Evolutionary conservation across 2,329 filamentous ascomycete genomes (phyloP).

Genomic region (Talaromyces sp.): DNA sequence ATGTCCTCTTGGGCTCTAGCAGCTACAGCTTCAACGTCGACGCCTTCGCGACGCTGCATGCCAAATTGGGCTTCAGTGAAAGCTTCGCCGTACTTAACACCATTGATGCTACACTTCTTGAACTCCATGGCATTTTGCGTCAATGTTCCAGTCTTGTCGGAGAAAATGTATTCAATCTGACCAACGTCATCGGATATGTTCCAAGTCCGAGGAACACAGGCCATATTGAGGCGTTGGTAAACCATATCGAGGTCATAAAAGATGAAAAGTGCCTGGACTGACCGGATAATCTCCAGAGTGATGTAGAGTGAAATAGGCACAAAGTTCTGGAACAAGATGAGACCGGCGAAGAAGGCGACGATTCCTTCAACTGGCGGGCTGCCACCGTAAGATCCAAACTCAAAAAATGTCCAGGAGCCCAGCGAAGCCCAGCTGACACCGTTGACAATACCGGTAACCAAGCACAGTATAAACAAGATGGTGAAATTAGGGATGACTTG

Average conservation of each 20-base stretch:
- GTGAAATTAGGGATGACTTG: conserved; percentile 96
- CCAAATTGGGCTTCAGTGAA: conserved; percentile 96
- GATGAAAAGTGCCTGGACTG: conserved; percentile 92
- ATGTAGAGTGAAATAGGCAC: conserved; percentile 98
- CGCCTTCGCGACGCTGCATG: conserved; percentile 86
- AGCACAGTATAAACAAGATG: conserved; percentile 83
- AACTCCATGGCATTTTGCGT: conserved; percentile 98
- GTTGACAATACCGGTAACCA: conserved; percentile 79
- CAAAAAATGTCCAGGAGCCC: conserved; percentile 76
- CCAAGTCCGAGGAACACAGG: conserved; percentile 96
- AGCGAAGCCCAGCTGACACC: conserved; percentile 75
- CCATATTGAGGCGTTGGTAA: conserved; percentile 88
- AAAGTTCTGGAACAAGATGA: conserved; percentile 98
- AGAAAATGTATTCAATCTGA: conserved; percentile 99
- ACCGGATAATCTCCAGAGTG: conserved; percentile 90
- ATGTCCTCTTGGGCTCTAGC: conserved; percentile 73
- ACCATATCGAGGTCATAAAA: conserved; percentile 97
- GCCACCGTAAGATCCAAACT: conserved; percentile 77
- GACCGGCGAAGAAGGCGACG: conserved; percentile 92
- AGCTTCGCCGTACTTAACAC: conserved; percentile 92
- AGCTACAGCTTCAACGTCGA: conserved; percentile 79
- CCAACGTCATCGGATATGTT: conserved; percentile 98
- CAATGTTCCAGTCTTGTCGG: conserved; percentile 85
- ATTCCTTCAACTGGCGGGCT: conserved; percentile 77
- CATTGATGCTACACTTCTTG: conserved; percentile 96